These are phyloP conservation scores for Ziziphus jujuba DNA, from an alignment of 306 rosid genomes.

Conservation along the genomic window DNA sequence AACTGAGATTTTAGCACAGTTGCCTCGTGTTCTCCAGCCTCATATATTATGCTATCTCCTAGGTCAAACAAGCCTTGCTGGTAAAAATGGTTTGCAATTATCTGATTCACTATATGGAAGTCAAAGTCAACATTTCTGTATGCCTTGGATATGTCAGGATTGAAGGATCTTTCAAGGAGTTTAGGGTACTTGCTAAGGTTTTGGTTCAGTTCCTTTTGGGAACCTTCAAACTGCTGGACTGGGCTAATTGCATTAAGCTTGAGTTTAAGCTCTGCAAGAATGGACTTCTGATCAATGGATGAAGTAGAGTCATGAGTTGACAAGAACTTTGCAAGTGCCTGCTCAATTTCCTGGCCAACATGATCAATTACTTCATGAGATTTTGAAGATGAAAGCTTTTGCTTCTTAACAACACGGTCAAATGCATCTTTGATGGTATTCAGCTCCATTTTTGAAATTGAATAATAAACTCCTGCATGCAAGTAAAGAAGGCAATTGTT, in stretches of 20 bases:
- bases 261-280: constrained; percentile 56
- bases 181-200: constrained; percentile 64
- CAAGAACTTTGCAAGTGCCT: constrained; percentile 51
- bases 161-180: constrained; percentile 57
- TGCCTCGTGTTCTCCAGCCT: constrained; percentile 65
- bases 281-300: constrained; percentile 52
- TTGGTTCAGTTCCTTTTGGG: constrained; percentile 63
- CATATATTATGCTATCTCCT: constrained; percentile 67
- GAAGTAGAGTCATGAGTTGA: constrained; percentile 42
- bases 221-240: constrained; percentile 57
- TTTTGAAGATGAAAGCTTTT: constrained; percentile 65
- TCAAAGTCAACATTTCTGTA: constrained; percentile 77
- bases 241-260: constrained; percentile 57
- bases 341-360: constrained; percentile 67
- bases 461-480: constrained; percentile 42
- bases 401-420: constrained; percentile 81
- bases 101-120: constrained; percentile 57
- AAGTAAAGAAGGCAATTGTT: constrained; percentile 19
- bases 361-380: constrained; percentile 68
- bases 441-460: constrained; percentile 56
- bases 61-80: constrained; percentile 68
- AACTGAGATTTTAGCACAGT: constrained; percentile 55
- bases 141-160: constrained; percentile 81
- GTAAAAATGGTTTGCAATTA: constrained; percentile 71
- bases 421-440: constrained; percentile 68